Base-by-base conservation (phyloP, 2,329 filamentous ascomycete genomes). In the Ophiosphaerella narmari region DNA sequence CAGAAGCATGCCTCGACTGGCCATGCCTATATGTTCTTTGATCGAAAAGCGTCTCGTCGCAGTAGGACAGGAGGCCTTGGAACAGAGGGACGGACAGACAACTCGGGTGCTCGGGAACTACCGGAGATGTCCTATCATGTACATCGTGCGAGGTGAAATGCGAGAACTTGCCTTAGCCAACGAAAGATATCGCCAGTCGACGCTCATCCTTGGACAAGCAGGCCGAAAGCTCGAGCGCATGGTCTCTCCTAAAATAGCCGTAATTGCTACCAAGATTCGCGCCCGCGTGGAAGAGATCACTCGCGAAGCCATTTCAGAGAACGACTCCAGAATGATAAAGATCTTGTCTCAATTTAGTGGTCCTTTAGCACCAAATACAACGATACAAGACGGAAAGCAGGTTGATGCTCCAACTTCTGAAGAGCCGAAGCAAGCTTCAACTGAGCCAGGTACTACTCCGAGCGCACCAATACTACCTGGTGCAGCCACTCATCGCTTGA, bases 221-320 rank as follows among this genome's bases (percentile, higher is more conserved):
- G 42, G 32, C 18, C 21, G 23, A 7, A 7, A 14, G 12, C 43
- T 56, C n/a, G 34, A 38, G n/a, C 18, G n/a, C 5, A 31, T 45
- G 18, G 8, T 5, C 3, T 50, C 46, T 42, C 43, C 43, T 18
- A 13, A n/a, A 21, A 40, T 46, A 29, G 38, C 34, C 11, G n/a
- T 40, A 29, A 39, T 50, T 34, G 37, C 29, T 12, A 31, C 16
- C 13, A 33, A 33, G 35, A 9, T 48, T 8, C 47, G 38, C 13
- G 14, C 32, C 34, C 47, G 44, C 21, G 41, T 50, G 5, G 12
- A 31, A 8, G 40, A 35, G 13, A 43, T 56, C 9, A 24, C 18
- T 16, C 34, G 36, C 6, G 11, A 48, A 18, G 43, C 44, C 16
- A 11, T 35, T 14, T 14, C 43, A 8, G 43, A 49, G 34, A 16